phyloP scores from a whole-genome alignment of 1,139 yeast genomes.

The Yamadazyma dendronema region DNA sequence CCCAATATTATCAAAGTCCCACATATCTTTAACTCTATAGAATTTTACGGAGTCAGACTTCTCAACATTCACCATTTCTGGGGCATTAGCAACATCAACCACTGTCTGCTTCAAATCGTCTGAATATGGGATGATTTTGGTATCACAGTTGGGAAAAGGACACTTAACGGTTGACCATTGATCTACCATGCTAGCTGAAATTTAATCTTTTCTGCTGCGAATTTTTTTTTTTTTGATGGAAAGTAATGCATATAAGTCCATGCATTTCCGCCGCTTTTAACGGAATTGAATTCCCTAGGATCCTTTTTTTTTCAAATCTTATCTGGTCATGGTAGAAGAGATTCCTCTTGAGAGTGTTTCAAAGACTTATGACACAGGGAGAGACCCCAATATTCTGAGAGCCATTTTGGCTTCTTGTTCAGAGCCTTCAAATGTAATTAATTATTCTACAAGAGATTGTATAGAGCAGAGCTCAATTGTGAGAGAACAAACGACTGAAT shows the following conservation, averaged over 20 bases:
- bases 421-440: not conserved
- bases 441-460: not conserved
- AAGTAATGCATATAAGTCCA: too few species aligned
- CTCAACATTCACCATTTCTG: slow-evolving; percentile 28
- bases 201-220: slow-evolving; percentile 4
- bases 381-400: not conserved
- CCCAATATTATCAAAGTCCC: slow-evolving; percentile 79
- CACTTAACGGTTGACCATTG: slow-evolving; percentile 18
- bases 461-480: not conserved
- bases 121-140: slow-evolving; percentile 33
- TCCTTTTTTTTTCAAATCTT: too few species aligned
- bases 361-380: too few species aligned
- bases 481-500: not conserved
- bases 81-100: slow-evolving; percentile 24
- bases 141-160: slow-evolving; percentile 35
- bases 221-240: not conserved
- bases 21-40: slow-evolving; percentile 51
- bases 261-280: too few species aligned
- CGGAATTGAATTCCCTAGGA: too few species aligned
- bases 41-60: slow-evolving; percentile 21
- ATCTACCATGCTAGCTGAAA: slow-evolving; percentile 1
- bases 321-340: too few species aligned
- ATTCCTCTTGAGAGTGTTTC: not conserved
- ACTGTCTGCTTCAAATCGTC: slow-evolving; percentile 13
- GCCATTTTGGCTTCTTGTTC: not conserved